phyloP scores from a whole-genome alignment of 768 basidiomycete genomes.

The Termitomyces sp. region DNA sequence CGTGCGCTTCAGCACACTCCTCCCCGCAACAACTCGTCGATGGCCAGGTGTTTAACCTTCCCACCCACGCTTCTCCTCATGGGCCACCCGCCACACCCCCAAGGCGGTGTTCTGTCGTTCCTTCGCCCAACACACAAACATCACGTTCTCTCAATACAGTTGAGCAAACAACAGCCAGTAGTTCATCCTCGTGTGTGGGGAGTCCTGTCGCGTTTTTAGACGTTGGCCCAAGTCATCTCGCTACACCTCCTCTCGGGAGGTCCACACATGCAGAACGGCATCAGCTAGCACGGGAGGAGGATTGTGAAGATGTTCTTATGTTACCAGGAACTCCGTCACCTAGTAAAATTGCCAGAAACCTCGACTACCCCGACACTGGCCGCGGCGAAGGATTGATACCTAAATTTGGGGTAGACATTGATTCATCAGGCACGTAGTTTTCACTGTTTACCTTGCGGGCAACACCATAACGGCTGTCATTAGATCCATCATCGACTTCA shows the following conservation, averaged over 20 bases:
- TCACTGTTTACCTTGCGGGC: background rate
- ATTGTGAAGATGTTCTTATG: constrained; percentile 27
- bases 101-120: constrained; percentile 28
- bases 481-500: constrained; percentile 7
- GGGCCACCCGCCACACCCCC: constrained; percentile 35
- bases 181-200: background rate
- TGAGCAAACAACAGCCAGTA: background rate
- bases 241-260: constrained; percentile 37
- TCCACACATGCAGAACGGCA: constrained; percentile 34
- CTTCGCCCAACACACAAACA: constrained; percentile 20
- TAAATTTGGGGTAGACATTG: constrained; percentile 28
- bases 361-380: constrained; percentile 2
- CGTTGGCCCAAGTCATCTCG: constrained; percentile 8
- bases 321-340: constrained; percentile 39
- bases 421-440: constrained; percentile 15
- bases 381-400: constrained; percentile 31
- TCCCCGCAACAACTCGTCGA: constrained; percentile 21
- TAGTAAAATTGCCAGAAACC: constrained; percentile 25
- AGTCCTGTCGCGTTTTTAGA: background rate
- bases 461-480: background rate
- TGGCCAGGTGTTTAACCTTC: constrained; percentile 28
- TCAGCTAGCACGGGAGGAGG: constrained; percentile 28
- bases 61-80: constrained; percentile 32
- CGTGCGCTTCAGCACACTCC: constrained; percentile 14
- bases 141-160: background rate